Conservation (phyloP, 345 rosid species). For the Citrus inodora region DNA sequence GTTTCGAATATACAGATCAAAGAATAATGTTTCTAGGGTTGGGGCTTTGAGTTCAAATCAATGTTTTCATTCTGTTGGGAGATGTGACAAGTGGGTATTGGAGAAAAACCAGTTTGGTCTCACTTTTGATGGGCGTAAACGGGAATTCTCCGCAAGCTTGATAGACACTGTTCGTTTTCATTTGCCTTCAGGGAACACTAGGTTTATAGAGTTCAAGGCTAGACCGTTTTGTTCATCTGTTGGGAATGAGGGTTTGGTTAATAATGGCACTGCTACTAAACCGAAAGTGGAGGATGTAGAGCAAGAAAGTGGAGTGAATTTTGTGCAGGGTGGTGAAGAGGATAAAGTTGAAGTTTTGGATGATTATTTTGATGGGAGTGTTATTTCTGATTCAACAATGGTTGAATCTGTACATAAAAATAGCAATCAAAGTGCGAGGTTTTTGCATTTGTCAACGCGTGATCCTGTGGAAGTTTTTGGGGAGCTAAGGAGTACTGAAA, state of each 20-base stretch:
- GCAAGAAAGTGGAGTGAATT: slow-evolving; percentile 8
- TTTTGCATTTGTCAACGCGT: slow-evolving; percentile 20
- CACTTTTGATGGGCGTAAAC: slow-evolving; percentile 23
- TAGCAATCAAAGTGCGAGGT: slow-evolving; percentile 5
- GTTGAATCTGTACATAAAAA: slow-evolving; percentile 14
- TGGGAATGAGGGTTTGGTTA: slow-evolving; percentile 22
- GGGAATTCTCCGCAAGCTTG: slow-evolving; percentile 25
- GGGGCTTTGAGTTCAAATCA: slow-evolving; percentile 27
- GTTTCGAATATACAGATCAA: slow-evolving; percentile 40
- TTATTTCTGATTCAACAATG: slow-evolving; percentile 1
- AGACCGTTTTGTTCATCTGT: slow-evolving; percentile 34
- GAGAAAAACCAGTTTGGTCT: slow-evolving; percentile 17
- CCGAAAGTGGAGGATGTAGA: slow-evolving; percentile 1
- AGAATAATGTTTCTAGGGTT: slow-evolving; percentile 25
- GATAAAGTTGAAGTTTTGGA: background rate
- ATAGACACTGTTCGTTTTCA: slow-evolving; percentile 14
- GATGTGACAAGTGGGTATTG: slow-evolving; percentile 23
- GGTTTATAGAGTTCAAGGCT: slow-evolving; percentile 19
- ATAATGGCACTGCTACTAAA: background rate
- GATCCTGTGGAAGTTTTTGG: slow-evolving; percentile 58
- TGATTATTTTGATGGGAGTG: slow-evolving; percentile 13
- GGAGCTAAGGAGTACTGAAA: slow-evolving; percentile 46
- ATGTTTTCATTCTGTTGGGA: slow-evolving; percentile 35
- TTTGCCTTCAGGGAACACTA: slow-evolving; percentile 12
- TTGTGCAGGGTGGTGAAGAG: slow-evolving; percentile 18